phyloP scores from a whole-genome alignment of 345 rosid genomes.

The Populus euphratica region DNA sequence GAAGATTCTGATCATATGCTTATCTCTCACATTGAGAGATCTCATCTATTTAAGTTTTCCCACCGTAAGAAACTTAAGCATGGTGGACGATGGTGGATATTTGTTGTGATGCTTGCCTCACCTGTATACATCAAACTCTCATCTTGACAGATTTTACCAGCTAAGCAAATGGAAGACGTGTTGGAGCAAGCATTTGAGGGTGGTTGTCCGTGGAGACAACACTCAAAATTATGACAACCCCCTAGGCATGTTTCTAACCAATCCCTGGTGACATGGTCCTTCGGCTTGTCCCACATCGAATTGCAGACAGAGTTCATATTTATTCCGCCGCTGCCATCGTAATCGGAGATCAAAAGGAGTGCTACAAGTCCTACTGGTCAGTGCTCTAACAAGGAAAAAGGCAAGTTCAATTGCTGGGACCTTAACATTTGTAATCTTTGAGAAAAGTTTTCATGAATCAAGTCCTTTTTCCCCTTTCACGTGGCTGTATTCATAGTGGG shows the following conservation, averaged over 20 bases:
- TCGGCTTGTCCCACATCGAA: neutral
- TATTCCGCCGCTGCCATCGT: conserved; percentile 4
- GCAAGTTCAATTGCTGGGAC: neutral
- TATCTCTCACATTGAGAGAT: neutral
- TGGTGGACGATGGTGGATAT: neutral
- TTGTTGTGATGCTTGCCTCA: neutral
- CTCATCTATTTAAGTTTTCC: neutral
- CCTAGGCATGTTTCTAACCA: neutral
- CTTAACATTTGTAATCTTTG: neutral
- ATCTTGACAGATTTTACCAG: conserved; percentile 59
- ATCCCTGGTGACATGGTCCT: neutral
- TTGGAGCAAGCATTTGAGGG: conserved; percentile 93
- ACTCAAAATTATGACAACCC: conserved; percentile 62
- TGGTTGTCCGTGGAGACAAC: conserved; percentile 88
- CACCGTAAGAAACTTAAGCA: neutral
- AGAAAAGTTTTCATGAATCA: neutral
- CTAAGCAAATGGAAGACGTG: conserved; percentile 93
- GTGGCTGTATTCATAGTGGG: conserved; percentile 1
- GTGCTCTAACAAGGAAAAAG: neutral
- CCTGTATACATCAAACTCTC: neutral
- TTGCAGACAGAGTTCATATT: neutral
- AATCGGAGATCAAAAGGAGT: conserved; percentile 7
- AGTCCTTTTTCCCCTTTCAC: neutral
- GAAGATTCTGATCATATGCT: neutral
- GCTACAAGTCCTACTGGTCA: neutral